Percentiles rank a stretch among this genome's conserved stretches.
These are phyloP conservation scores for Orbilia oligospora DNA, from an alignment of 2,329 filamentous ascomycete genomes.

Conservation along the genomic window DNA sequence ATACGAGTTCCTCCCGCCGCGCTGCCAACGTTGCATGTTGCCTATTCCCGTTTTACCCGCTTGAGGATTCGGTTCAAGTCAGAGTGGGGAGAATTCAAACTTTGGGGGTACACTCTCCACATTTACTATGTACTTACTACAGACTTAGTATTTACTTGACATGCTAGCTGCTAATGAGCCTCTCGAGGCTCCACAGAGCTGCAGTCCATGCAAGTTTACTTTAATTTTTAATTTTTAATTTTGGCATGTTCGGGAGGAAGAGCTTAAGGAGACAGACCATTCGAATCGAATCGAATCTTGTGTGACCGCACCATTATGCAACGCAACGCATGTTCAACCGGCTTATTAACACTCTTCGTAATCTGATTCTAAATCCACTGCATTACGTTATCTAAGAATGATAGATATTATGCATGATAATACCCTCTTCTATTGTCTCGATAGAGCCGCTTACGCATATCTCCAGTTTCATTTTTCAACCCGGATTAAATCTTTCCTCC, in stretches of 20 bases:
- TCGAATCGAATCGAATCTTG: slow-evolving; percentile 3
- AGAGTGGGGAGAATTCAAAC: slow-evolving; percentile 9
- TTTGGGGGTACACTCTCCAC: slow-evolving; percentile 10
- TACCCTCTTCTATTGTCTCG: background rate
- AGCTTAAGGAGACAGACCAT: no score
- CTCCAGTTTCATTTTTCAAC: slow-evolving; percentile 24
- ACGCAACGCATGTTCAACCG: slow-evolving; percentile 22
- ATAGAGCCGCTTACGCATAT: no score
- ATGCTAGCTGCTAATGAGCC: background rate
- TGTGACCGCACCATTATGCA: slow-evolving; percentile 28
- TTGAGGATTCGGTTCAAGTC: slow-evolving; percentile 1
- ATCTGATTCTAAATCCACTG: slow-evolving; percentile 27
- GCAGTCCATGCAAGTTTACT: slow-evolving; percentile 10
- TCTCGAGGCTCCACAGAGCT: slow-evolving; percentile 12
- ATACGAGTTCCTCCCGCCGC: slow-evolving; percentile 37
- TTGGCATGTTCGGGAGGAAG: no score
- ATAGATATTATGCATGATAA: no score
- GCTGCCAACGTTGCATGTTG: slow-evolving; percentile 31
- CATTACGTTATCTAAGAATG: background rate
- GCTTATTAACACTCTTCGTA: slow-evolving; percentile 34
- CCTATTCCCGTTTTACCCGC: slow-evolving; percentile 50
- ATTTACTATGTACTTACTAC: no score
- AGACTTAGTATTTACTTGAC: no score
- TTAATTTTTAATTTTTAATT: slow-evolving; percentile 41
- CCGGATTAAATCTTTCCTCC: slow-evolving; percentile 28